Base-by-base conservation (phyloP, 495 filamentous ascomycete species). In the Amniculicola lignicola region DNA sequence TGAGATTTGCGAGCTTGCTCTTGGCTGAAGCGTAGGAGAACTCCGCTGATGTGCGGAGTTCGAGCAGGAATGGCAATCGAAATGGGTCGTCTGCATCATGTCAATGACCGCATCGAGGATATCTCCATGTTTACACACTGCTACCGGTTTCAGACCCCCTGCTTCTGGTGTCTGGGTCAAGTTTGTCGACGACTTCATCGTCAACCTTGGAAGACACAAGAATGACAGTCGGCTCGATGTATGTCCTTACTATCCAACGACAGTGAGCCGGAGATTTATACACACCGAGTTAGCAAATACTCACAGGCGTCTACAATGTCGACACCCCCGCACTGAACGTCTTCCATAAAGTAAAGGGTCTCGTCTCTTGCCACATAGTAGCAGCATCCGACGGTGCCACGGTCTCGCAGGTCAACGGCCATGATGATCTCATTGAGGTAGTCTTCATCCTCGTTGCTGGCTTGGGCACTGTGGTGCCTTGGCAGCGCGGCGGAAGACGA, bases 341-440 rank as follows among this genome's bases (percentile, higher is more conserved):
- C 93, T 59, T 91, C 84, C 63, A 95, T 81, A 42, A 96, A 70
- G 27, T 85, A 87, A 11, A 98, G 69, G 41, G 74, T 84, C 66
- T 89, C 84, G 27, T 95, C 83, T 36, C 79, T 70, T 2, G 83
- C 84, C 18, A 85, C 75, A 69, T 92, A 98, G 69, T 93, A 95
- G 21, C 88, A 84, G 67, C 91, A 97, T 4, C 93, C 93, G 12
- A 97, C 76, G 0, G 80, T 86, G 0, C 80, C 84, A 12, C 81
- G 73, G 18, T 87, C 82, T 48, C 78, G 81, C 64, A 89, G 76
- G 51, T 96, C 88, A 23, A 96, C 74, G 0, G 88, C 90, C 80
- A 90, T 89, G 52, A 97, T 82, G 27, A 93, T 74, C 68, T 95
- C 89, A 55, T 82, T 80, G 19, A 86, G 67, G 0, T n/a, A n/a